A percentile compares a stretch with the other conserved stretches of the same genome.
Conservation (phyloP, 371 early-diverging fungal genomes). For the Mortierella sp. region DNA sequence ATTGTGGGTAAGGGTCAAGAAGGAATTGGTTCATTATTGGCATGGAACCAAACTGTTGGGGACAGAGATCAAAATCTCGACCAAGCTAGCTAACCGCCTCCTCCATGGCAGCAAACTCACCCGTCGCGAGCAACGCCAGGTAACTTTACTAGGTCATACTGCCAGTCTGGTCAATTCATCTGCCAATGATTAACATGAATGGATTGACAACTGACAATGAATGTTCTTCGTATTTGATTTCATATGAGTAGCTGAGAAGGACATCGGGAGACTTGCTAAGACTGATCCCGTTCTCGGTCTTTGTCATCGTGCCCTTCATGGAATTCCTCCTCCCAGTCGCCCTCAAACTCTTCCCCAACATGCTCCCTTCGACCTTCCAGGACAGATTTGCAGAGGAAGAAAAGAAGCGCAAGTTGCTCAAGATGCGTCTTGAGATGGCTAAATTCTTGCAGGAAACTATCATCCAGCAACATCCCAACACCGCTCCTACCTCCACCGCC, state of each 20-base stretch:
- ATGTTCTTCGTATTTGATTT: not conserved
- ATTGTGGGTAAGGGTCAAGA: conserved; percentile 83
- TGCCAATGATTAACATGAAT: not conserved
- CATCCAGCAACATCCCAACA: conserved; percentile 67
- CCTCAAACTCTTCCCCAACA: conserved; percentile 95
- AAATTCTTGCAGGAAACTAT: conserved; percentile 96
- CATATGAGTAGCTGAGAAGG: conserved; percentile 74
- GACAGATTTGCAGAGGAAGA: conserved; percentile 93
- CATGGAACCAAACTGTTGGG: conserved; percentile 93
- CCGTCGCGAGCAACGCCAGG: conserved; percentile 91
- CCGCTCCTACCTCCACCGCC: not conserved
- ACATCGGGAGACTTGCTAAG: conserved; percentile 92
- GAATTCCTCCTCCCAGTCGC: conserved; percentile 94
- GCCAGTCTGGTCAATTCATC: not conserved
- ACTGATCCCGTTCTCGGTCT: conserved; percentile 93
- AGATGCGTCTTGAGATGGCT: conserved; percentile 95
- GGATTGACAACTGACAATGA: not conserved
- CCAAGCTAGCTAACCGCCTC: conserved; percentile 81
- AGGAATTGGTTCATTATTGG: conserved; percentile 94
- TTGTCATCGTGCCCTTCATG: conserved; percentile 95
- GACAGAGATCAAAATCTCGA: conserved; percentile 87
- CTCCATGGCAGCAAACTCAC: conserved; percentile 82
- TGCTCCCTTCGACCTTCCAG: conserved; percentile 97
- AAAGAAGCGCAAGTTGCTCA: conserved; percentile 88
- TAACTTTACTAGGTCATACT: conserved; percentile 27